Conservation (phyloP, 2,329 filamentous ascomycete genomes). For the Clarireedia homoeocarpa region DNA sequence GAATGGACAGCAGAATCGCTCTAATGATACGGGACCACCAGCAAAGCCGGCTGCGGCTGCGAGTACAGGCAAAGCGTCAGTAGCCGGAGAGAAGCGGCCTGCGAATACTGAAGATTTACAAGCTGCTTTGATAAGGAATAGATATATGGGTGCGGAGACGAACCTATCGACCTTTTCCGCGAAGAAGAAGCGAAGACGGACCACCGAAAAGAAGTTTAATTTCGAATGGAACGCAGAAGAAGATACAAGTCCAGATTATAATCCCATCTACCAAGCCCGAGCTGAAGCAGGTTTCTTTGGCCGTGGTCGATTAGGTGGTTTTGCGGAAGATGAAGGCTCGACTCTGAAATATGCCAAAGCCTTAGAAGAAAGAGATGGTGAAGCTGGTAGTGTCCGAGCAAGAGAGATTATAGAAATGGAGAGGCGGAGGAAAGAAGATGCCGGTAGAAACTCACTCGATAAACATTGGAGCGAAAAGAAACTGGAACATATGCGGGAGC, state of each 20-base stretch:
- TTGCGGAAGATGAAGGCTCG: constrained; percentile 50
- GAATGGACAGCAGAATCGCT: constrained; percentile 17
- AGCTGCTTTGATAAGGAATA: constrained; percentile 63
- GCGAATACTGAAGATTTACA: constrained; percentile 54
- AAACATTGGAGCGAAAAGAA: constrained; percentile 96
- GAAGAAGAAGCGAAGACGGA: constrained; percentile 89
- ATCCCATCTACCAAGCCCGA: constrained; percentile 67
- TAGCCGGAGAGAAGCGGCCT: constrained; percentile 31
- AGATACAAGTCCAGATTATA: constrained; percentile 79
- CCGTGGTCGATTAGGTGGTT: constrained; percentile 58
- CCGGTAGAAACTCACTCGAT: constrained; percentile 67
- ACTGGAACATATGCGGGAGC: constrained; percentile 87
- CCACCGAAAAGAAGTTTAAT: constrained; percentile 95
- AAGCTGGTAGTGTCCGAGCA: constrained; percentile 69
- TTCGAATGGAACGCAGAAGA: constrained; percentile 97
- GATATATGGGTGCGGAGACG: constrained; percentile 87
- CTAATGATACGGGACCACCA: constrained; percentile 24
- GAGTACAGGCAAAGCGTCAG: constrained; percentile 24
- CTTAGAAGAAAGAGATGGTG: constrained; percentile 65
- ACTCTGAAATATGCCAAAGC: constrained; percentile 55
- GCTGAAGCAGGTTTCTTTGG: constrained; percentile 63
- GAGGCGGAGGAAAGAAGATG: constrained; percentile 64
- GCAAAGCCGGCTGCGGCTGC: constrained; percentile 19
- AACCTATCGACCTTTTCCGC: constrained; percentile 86
- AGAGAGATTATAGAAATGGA: constrained; percentile 81